Conservation (phyloP, 352 stramenopile genomes). For the Globisporangium parvum region DNA sequence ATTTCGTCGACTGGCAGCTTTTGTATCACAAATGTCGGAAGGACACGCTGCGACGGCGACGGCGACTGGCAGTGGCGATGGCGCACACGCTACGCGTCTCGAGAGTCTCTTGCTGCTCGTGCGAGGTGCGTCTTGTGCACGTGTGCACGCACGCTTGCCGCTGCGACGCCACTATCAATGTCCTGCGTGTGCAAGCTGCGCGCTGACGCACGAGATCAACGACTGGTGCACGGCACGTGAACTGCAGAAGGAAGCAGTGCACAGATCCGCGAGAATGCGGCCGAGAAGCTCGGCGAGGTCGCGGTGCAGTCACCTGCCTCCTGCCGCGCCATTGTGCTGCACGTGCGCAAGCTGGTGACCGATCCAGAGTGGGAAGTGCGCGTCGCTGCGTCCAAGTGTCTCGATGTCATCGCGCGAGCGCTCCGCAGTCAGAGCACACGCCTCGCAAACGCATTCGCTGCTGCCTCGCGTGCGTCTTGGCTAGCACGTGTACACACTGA, state of each 20-base stretch:
- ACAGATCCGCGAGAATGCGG: constrained; percentile 63
- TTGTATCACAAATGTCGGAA: too few species aligned
- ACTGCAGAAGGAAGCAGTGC: constrained; percentile 57
- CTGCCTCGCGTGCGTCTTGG: constrained; percentile 30
- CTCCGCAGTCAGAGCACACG: constrained; percentile 17
- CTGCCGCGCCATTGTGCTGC: constrained; percentile 22
- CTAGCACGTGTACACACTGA: too few species aligned
- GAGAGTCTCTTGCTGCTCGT: constrained; percentile 79
- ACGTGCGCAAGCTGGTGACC: constrained; percentile 48
- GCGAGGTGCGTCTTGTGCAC: constrained; percentile 23
- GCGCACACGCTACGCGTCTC: constrained; percentile 52
- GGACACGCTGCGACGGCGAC: too few species aligned
- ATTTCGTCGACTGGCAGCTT: background rate
- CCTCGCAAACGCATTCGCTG: constrained; percentile 37
- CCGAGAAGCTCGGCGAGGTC: constrained; percentile 62
- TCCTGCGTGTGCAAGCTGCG: background rate
- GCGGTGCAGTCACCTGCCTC: constrained; percentile 34
- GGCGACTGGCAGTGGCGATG: background rate
- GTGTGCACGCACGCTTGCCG: background rate
- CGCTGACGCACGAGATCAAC: too few species aligned
- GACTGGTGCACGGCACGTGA: too few species aligned
- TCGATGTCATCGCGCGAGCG: constrained; percentile 46
- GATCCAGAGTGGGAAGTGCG: constrained; percentile 65
- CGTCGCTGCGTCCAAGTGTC: constrained; percentile 57
- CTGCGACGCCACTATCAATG: background rate